Conservation (phyloP, 805 yeast genomes). For the Nakazawaea holstii region DNA sequence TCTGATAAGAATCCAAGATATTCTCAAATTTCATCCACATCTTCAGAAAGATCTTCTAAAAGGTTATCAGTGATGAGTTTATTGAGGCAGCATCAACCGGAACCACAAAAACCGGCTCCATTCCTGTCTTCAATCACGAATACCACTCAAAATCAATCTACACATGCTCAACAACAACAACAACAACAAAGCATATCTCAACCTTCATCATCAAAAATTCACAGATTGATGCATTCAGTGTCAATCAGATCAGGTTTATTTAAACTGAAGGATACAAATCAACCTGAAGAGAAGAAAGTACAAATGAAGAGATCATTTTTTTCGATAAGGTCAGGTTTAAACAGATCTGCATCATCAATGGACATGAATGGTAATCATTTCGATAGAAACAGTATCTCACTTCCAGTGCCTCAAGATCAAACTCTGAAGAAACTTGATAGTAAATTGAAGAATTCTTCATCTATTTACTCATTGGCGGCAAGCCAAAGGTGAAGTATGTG, state of each 20-base stretch:
- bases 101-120: background rate
- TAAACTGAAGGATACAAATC: constrained; percentile 6
- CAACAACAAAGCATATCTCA: background rate
- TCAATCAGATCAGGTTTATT: constrained; percentile 23
- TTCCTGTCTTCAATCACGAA: background rate
- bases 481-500: constrained; percentile 20
- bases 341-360: constrained; percentile 15
- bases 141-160: background rate
- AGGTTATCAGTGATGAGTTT: constrained; percentile 2
- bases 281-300: constrained; percentile 10
- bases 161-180: background rate
- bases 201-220: constrained; percentile 7
- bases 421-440: constrained; percentile 50
- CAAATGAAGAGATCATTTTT: constrained; percentile 24
- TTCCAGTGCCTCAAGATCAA: constrained; percentile 52
- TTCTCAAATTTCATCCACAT: constrained; percentile 7
- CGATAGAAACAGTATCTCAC: constrained; percentile 42
- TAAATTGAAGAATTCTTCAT: constrained; percentile 46
- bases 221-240: constrained; percentile 23
- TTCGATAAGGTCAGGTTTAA: constrained; percentile 16
- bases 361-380: constrained; percentile 8
- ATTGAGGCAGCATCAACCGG: background rate
- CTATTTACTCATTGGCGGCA: constrained; percentile 35
- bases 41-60: constrained; percentile 8
- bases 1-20: background rate